phyloP scores from a whole-genome alignment of 2,329 filamentous ascomycete genomes.

The Xylariaceae sp. region DNA sequence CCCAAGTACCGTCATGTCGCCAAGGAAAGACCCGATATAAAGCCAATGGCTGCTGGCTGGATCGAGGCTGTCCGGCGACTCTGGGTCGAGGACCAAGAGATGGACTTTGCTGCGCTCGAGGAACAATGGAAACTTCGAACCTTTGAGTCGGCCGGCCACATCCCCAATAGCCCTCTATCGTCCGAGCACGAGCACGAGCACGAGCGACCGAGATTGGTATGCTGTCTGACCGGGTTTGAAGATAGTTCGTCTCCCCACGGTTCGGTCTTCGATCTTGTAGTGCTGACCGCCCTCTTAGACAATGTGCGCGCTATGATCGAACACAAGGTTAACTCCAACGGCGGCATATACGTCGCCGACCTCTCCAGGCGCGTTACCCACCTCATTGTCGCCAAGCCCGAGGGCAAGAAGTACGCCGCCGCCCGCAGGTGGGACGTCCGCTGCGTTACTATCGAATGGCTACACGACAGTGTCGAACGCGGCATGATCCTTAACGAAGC shows the following conservation, averaged over 20 bases:
- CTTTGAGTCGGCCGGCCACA: constrained; percentile 50
- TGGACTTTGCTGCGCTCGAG: constrained; percentile 68
- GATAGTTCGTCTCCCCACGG: constrained; percentile 35
- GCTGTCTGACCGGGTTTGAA: constrained; percentile 54
- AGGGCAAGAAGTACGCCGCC: constrained; percentile 85
- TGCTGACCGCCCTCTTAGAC: constrained; percentile 37
- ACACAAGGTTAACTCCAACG: constrained; percentile 60
- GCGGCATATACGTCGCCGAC: constrained; percentile 81
- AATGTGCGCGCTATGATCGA: constrained; percentile 65
- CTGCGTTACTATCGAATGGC: constrained; percentile 78
- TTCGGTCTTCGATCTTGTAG: neutral
- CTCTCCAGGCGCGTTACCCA: constrained; percentile 83
- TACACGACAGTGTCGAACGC: constrained; percentile 72
- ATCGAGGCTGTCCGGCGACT: constrained; percentile 70
- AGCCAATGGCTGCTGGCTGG: constrained; percentile 76
- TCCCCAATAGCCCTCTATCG: constrained; percentile 26
- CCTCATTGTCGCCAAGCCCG: constrained; percentile 70
- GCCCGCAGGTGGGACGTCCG: constrained; percentile 78
- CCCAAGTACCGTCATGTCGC: constrained; percentile 95
- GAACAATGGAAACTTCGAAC: constrained; percentile 57
- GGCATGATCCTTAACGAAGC: constrained; percentile 87
- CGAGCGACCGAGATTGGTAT: constrained; percentile 40
- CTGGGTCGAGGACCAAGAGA: constrained; percentile 75
- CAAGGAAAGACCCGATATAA: constrained; percentile 78
- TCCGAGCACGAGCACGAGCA: constrained; percentile 17